Base-by-base conservation (phyloP, 768 basidiomycete species). In the Sutorius australiensis region DNA sequence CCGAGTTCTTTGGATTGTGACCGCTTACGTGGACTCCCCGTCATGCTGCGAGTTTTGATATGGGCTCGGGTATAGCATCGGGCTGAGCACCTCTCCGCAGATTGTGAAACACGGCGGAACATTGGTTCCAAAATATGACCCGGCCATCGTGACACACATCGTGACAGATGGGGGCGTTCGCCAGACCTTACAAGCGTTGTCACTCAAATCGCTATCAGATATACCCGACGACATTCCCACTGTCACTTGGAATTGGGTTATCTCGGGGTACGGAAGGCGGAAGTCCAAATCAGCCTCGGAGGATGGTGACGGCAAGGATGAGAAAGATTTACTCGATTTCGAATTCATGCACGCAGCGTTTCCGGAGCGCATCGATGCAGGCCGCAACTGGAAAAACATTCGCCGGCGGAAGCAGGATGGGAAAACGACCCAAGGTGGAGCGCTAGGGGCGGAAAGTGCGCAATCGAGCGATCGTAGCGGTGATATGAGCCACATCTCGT, bases 141-240 rank as follows among this genome's bases (percentile, higher is more conserved):
- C 80, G 3, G 55, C 61, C 5, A 55, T 65, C 8, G 79, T 86
- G 28, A 89, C 89, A 4, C 86, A 89, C 60, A 83, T 92, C 48
- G 74, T 91, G 31, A 81, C 82, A 7, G 82, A 81, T 46, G 59
- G 61, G 2, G 56, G 54, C 17, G 43, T 61, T 53, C 61, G 57
- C 27, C 50, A 55, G 6, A 68, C 75, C 3, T 50, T 72, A n/a
- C 57, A 48, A 14, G 67, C 75, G 1, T 68, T 86, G 3, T 80
- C 80, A 1, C 61, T 86, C 19, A 80, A 75, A 58, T 67, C 54
- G 6, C 65, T 84, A 14, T 67, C 65, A 7, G 78, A 87, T 5
- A 83, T 91, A 40, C 87, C 88, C 5, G 64, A 74, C n/a, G 71
- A 79, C 39, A 83, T 88, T 11, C 82, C 84, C 10, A 82, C 81